Conservation (phyloP, 2,329 filamentous ascomycete species). For the Aureobasidium mangrovei region DNA sequence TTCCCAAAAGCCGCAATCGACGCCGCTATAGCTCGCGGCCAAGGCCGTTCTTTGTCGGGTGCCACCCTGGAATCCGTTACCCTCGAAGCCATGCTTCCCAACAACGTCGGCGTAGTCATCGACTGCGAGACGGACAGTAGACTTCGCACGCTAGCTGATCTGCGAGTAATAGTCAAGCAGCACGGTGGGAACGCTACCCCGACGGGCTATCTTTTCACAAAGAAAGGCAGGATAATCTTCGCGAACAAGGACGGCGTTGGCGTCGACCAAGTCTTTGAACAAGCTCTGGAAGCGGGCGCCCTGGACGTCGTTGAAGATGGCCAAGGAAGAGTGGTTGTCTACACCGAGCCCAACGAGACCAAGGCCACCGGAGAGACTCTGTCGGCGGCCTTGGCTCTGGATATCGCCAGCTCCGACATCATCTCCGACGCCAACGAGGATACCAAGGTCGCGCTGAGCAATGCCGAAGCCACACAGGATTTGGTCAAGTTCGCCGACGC, state of each 20-base stretch:
- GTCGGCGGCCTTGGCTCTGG: slow-evolving; percentile 53
- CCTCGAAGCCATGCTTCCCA: slow-evolving; percentile 72
- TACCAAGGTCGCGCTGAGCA: slow-evolving; percentile 57
- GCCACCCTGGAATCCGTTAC: slow-evolving; percentile 66
- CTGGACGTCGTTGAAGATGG: slow-evolving; percentile 62
- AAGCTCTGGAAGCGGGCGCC: slow-evolving; percentile 76
- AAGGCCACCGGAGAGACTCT: slow-evolving; percentile 56
- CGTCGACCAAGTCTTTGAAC: slow-evolving; percentile 67
- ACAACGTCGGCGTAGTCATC: slow-evolving; percentile 65
- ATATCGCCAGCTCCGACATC: slow-evolving; percentile 68
- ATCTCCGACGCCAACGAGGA: slow-evolving; percentile 79
- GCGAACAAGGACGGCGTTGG: slow-evolving; percentile 47
- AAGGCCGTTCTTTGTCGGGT: slow-evolving; percentile 70
- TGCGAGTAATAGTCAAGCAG: slow-evolving; percentile 63
- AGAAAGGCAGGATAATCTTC: slow-evolving; percentile 66
- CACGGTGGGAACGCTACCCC: slow-evolving; percentile 61
- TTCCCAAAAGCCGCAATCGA: slow-evolving; percentile 82
- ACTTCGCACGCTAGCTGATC: slow-evolving; percentile 60
- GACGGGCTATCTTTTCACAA: slow-evolving; percentile 76
- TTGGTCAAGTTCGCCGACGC: slow-evolving; percentile 53
- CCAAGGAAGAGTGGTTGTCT: slow-evolving; percentile 62
- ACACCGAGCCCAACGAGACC: slow-evolving; percentile 58
- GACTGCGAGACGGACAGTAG: slow-evolving; percentile 82
- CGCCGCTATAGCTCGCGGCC: slow-evolving; percentile 75
- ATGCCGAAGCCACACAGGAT: slow-evolving; percentile 45